phyloP scores from a whole-genome alignment of 225 moss, liverwort and hornwort species.

The Polytrichum commune region DNA sequence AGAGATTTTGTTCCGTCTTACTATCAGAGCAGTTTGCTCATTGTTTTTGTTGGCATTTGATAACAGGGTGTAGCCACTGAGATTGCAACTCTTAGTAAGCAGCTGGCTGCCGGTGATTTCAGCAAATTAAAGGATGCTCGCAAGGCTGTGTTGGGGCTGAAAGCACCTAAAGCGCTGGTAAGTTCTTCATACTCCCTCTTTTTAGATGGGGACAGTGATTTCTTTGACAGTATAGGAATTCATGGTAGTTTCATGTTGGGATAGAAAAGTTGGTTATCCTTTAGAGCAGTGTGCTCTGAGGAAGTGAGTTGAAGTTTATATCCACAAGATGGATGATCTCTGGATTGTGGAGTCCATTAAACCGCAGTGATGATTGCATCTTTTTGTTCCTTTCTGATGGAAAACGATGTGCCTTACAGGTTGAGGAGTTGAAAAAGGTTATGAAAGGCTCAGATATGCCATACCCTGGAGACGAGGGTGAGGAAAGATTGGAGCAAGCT shows the following conservation, averaged over 20 bases:
- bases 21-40: neutral
- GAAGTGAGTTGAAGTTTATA: too few relatives aligned
- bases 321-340: too few relatives aligned
- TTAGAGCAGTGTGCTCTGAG: too few relatives aligned
- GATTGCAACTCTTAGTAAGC: constrained; percentile 57
- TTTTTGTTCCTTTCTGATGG: too few relatives aligned
- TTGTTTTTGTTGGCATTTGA: neutral
- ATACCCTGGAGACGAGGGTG: constrained; percentile 88
- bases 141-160: constrained; percentile 53
- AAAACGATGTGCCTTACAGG: constrained; percentile 21
- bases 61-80: constrained; percentile 66
- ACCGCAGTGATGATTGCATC: too few relatives aligned
- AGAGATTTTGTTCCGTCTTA: neutral
- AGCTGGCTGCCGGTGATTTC: constrained; percentile 73
- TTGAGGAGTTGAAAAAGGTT: constrained; percentile 58
- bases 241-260: too few relatives aligned
- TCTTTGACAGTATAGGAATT: too few relatives aligned
- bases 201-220: too few relatives aligned
- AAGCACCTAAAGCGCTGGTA: constrained; percentile 70
- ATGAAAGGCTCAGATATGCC: constrained; percentile 80
- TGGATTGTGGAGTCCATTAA: too few relatives aligned
- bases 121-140: constrained; percentile 77
- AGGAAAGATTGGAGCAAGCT: constrained; percentile 85
- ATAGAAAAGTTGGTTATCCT: too few relatives aligned
- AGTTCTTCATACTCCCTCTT: constrained; percentile 5